Evolutionary conservation across 352 stramenopile species (phyloP).

Genomic region (Phytophthora pistaciae): DNA sequence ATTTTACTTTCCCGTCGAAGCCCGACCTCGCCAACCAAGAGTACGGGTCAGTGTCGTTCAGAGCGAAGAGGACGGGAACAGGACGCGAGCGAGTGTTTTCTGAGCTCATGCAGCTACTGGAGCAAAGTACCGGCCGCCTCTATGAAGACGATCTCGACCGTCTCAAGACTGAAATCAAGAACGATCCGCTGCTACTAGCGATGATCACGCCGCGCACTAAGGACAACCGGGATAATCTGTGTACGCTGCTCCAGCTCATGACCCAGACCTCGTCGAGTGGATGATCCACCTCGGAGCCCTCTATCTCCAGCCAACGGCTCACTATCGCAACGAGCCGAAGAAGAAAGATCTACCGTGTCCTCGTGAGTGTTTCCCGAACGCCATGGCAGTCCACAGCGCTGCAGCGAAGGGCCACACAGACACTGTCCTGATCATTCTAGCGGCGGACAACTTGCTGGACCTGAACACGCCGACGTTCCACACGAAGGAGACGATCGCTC

Average conservation of each 20-base stretch:
- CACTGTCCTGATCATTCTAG: neutral
- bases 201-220: neutral
- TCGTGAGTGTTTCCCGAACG: neutral
- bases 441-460: neutral
- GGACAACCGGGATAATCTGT: neutral
- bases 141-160: constrained; percentile 1
- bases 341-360: neutral
- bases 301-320: neutral
- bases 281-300: constrained; percentile 1
- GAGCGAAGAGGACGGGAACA: neutral
- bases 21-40: neutral
- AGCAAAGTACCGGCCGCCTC: neutral
- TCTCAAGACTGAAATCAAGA: neutral
- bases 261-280: neutral
- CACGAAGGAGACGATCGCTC: constrained; percentile 2
- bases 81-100: neutral
- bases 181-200: neutral
- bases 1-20: neutral
- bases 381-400: constrained; percentile 1
- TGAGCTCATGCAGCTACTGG: neutral
- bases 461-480: constrained; percentile 1
- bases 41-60: neutral
- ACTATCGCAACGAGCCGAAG: neutral
- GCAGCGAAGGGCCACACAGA: neutral
- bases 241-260: neutral